Evolutionary conservation across 306 rosid genomes (phyloP), one percentile per base, ranked within the genome.

Genomic region (Elaeagnus macrophylla): DNA sequence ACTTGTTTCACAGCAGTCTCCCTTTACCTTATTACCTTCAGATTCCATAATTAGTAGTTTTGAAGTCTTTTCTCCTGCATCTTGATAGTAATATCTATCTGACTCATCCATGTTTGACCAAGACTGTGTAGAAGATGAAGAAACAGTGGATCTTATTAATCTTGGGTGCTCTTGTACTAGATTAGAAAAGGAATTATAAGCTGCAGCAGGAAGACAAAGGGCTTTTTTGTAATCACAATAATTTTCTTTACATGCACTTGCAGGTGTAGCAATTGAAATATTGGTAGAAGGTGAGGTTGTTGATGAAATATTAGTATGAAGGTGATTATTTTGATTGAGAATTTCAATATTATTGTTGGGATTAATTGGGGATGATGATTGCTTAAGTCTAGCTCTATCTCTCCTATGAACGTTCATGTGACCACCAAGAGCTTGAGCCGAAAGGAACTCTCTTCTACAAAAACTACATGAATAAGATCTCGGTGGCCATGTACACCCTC

Each of bases 371-470:
- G 52, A 40, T n/a, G 53, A 35, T 40, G 60, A 36, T 37, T 90
- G 88, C 60, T 80, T 86, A 25, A 86, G 71, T 57, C 88, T 79
- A 10, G 97, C 95, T 57, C 88, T 88, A 62, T 90, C 97, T 14
- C 94, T 83, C 59, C 95, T 77, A 65, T 90, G 97, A 46, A 90
- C 95, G 67, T 90, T 90, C 97, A 90, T 90, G 59, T 90, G 97
- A 56, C 97, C 95, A 1, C 97, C 95, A 0, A 90, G 70, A 14
- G 97, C 97, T 61, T 90, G 97, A 47, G 97, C 97, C 6, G 95
- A 90, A 53, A 94, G 72, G 58, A 90, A 90, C 70, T 90, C 94
- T 65, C 95, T 83, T 67, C 88, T 61, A 64, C 97, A 90, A 37
- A 90, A 90, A 58, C 91, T 86, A 67, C 97, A 90, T 56, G 94